A percentile compares a stretch with the other conserved stretches of the same genome.
phyloP scores from a whole-genome alignment of 108 stramenopile genomes.

The Conticribra guillardii region DNA sequence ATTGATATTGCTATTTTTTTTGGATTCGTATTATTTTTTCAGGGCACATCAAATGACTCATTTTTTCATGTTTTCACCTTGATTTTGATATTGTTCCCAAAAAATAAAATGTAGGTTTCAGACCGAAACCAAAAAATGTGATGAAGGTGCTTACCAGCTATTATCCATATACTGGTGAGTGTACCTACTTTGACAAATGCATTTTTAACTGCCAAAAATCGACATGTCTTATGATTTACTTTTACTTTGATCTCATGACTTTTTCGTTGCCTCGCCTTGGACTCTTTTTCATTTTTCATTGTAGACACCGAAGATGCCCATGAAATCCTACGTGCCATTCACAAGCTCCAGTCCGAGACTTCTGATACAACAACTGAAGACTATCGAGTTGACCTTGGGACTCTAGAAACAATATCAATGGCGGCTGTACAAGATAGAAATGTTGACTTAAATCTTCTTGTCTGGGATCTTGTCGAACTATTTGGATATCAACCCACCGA shows the following conservation, averaged over 20 bases:
- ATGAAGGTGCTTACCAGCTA: conserved; percentile 24
- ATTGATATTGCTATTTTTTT: background rate
- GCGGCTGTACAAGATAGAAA: conserved; percentile 47
- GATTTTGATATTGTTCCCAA: too few relatives aligned
- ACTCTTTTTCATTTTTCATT: background rate
- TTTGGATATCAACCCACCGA: conserved; percentile 61
- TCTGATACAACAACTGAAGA: conserved; percentile 5
- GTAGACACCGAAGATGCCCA: conserved; percentile 18
- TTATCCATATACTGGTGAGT: conserved; percentile 39
- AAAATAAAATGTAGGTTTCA: too few relatives aligned
- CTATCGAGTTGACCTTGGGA: conserved; percentile 46
- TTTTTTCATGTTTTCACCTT: background rate
- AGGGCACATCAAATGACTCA: too few relatives aligned
- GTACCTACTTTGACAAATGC: too few relatives aligned
- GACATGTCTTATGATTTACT: background rate
- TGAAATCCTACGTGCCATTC: conserved; percentile 24
- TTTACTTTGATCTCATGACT: background rate
- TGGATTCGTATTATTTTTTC: too few relatives aligned
- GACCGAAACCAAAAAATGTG: conserved; percentile 31
- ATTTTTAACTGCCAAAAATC: too few relatives aligned
- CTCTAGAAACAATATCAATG: conserved; percentile 63
- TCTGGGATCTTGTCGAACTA: conserved; percentile 71
- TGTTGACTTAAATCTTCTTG: conserved; percentile 53
- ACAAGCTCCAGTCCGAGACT: conserved; percentile 15
- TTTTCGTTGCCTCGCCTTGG: background rate